phyloP scores from a whole-genome alignment of 1,139 yeast species.

The Suhomyces yuchorum region DNA sequence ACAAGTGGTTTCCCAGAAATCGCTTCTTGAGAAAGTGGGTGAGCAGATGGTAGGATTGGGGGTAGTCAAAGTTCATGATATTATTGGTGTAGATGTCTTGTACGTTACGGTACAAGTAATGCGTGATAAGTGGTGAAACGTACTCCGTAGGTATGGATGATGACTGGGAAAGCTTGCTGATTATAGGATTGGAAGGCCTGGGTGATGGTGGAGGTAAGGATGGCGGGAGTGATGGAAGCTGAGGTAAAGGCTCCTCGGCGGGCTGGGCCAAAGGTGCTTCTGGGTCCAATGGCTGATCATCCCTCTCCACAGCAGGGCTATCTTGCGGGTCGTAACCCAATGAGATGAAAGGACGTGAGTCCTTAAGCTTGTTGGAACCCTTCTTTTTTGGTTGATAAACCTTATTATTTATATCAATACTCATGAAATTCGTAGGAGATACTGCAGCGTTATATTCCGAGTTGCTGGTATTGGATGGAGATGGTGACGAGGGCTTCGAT shows the following conservation, averaged over 20 bases:
- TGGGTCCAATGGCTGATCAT: constrained; percentile 1
- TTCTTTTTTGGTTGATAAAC: constrained; percentile 15
- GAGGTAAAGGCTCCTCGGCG: neutral
- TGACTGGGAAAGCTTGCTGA: constrained; percentile 12
- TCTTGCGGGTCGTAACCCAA: constrained; percentile 29
- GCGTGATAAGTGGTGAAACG: constrained; percentile 57
- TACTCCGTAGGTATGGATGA: constrained; percentile 33
- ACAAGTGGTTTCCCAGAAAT: constrained; percentile 45
- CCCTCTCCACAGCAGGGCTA: neutral
- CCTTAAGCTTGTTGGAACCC: constrained; percentile 11
- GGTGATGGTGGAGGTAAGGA: constrained; percentile 3
- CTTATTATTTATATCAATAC: constrained; percentile 8
- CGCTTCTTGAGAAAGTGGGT: constrained; percentile 56
- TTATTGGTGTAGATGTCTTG: constrained; percentile 63
- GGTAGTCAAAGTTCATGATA: constrained; percentile 64
- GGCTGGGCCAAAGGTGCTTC: neutral
- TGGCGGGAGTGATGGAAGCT: neutral
- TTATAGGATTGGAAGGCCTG: constrained; percentile 13
- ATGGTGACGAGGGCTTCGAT: constrained; percentile 56
- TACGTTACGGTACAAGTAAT: constrained; percentile 63
- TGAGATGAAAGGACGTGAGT: constrained; percentile 44
- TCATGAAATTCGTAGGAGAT: constrained; percentile 18
- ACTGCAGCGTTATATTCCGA: constrained; percentile 27
- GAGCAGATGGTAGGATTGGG: constrained; percentile 64
- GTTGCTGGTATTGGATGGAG: constrained; percentile 36